Evolutionary conservation across 129 eudicot species (phyloP), one percentile per base, ranked within the genome.

Genomic region (Artemisia argyi): DNA sequence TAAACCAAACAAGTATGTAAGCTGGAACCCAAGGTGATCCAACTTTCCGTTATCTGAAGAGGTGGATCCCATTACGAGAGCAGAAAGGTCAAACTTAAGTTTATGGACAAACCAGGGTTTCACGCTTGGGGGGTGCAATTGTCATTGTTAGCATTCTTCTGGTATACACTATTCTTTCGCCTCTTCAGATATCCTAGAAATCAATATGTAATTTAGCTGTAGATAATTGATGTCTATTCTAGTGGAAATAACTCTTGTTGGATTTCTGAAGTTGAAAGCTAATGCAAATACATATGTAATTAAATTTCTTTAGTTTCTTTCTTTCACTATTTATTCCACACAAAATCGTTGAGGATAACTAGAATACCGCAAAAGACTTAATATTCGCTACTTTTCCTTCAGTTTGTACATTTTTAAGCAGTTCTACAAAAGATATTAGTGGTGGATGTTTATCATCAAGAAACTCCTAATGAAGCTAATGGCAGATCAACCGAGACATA

Each of bases 21-120:
- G 78, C 59, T 90, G 97, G 99, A 94, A 94, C 62, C 98, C 98
- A 4, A 88, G 79, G 83, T 96, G 88, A n/a, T 86, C 96, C 8
- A 83, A 94, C 73, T 94, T 69, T 65, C 99, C 97, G 0, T 76
- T 90, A 4, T 90, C 99, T 0, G 97, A 90, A 73, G 97, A 90
- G 73, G 85, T 88, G 22, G 99, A 94, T 77, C 99, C 99, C 26
- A 94, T 94, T 47, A 94, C 86, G 74, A 88, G 99, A 83, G 81
- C 96, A 61, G 99, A 94, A 85, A 90, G 90, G 55, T 84, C 91
- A 53, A 94, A 94, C 76, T 96, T 94, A 64, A 84, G 66, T 80
- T 46, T 86, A 60, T 90, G 99, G 99, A 94, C 96, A n/a, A 84
- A 96, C 61, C 97, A 96, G 0, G 72, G 78, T 65, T 94, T 94